Conservation (phyloP, 495 filamentous ascomycete genomes). For the Thozetella sp. region DNA sequence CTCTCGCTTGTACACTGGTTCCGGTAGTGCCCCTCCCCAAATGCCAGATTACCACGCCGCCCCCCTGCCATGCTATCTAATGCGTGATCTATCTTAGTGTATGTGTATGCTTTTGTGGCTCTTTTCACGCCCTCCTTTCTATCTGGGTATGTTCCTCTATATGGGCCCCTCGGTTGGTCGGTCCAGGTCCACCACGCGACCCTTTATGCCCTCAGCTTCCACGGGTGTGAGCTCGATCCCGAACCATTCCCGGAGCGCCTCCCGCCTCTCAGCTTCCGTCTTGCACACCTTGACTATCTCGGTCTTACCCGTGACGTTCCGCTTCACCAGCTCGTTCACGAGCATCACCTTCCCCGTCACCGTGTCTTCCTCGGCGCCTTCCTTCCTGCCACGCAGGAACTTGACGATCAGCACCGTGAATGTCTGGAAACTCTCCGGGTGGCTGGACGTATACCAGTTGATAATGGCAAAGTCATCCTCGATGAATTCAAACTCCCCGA, state of each 20-base stretch:
- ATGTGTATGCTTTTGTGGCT: not conserved
- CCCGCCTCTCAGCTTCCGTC: slow-evolving; percentile 51
- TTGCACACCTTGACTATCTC: slow-evolving; percentile 47
- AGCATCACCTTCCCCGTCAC: slow-evolving; percentile 65
- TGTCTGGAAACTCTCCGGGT: slow-evolving; percentile 48
- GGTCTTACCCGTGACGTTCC: slow-evolving; percentile 59
- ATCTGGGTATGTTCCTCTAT: not conserved
- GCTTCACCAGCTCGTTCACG: slow-evolving; percentile 55
- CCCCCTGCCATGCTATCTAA: too few species aligned
- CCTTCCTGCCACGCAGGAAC: slow-evolving; percentile 48
- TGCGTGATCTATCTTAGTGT: too few species aligned
- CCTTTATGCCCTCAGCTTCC: slow-evolving; percentile 51
- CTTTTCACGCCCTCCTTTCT: not conserved
- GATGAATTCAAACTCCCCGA: slow-evolving; percentile 62
- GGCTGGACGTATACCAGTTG: slow-evolving; percentile 53
- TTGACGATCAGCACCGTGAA: slow-evolving; percentile 52
- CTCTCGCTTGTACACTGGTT: too few species aligned
- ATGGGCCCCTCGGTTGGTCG: too few species aligned
- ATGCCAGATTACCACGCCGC: too few species aligned
- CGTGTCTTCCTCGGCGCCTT: slow-evolving; percentile 25
- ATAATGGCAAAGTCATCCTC: slow-evolving; percentile 63
- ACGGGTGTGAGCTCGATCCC: slow-evolving; percentile 52
- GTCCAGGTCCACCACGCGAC: slow-evolving; percentile 47
- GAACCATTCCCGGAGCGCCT: slow-evolving; percentile 56
- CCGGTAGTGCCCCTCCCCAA: too few species aligned